These are phyloP conservation scores for Adansonia rubrostipa DNA, from an alignment of 441 rosid species.

Conservation along the genomic window DNA sequence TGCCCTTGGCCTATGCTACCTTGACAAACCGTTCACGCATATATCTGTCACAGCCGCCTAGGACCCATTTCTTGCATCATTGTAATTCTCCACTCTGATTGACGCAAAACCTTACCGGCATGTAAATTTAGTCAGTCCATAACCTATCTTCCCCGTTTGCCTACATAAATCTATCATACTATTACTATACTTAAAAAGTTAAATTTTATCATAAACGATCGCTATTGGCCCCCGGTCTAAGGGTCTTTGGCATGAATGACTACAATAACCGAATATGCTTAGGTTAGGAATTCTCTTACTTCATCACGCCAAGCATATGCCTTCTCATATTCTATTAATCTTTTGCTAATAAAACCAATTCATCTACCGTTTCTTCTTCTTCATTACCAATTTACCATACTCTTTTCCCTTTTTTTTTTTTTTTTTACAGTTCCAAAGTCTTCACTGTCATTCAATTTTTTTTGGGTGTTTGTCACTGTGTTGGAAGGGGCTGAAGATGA, in stretches of 20 bases:
- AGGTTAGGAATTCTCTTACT: slow-evolving; percentile 36
- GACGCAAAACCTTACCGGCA: background rate
- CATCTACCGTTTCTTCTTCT: slow-evolving; percentile 24
- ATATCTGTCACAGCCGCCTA: background rate
- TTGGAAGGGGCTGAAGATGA: slow-evolving; percentile 39
- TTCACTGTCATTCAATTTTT: background rate
- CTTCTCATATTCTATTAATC: slow-evolving; percentile 49
- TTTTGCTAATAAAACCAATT: background rate
- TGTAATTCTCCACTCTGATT: background rate
- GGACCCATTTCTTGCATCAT: background rate
- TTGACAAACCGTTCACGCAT: slow-evolving; percentile 21
- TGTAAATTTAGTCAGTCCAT: background rate
- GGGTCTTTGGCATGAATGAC: slow-evolving; percentile 30
- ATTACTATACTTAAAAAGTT: background rate
- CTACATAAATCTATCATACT: background rate
- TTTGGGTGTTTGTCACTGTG: background rate
- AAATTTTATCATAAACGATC: background rate
- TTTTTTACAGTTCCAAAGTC: background rate
- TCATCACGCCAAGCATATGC: slow-evolving; percentile 77
- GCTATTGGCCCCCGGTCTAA: background rate
- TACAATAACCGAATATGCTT: slow-evolving; percentile 58
- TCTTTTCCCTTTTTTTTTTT: background rate
- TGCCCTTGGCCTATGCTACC: background rate
- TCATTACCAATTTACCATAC: slow-evolving; percentile 2
- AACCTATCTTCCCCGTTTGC: background rate